A percentile compares a stretch with the other conserved stretches of the same genome.
Conservation (phyloP, 192 early-diverging fungal species). For the Backusella macrospora region DNA sequence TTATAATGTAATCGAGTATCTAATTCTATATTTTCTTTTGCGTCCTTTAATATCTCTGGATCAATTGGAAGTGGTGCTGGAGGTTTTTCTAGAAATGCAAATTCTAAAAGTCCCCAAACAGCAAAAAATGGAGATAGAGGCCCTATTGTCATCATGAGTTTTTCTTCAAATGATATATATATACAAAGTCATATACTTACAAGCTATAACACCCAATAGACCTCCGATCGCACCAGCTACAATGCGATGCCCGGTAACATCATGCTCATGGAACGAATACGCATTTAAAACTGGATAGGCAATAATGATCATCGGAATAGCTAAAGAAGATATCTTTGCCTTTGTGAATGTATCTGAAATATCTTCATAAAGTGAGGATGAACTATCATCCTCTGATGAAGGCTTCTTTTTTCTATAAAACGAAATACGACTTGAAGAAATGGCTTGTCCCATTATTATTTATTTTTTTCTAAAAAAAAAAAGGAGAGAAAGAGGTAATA, state of each 20-base stretch:
- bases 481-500: background rate
- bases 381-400: background rate
- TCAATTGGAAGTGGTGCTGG: constrained; percentile 33
- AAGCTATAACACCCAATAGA: constrained; percentile 40
- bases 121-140: constrained; percentile 38
- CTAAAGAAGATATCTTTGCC: constrained; percentile 37
- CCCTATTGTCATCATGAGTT: too few relatives aligned
- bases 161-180: too few relatives aligned
- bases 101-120: constrained; percentile 35
- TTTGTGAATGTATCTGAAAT: constrained; percentile 33
- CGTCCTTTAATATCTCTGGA: constrained; percentile 24
- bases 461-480: background rate
- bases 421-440: constrained; percentile 1
- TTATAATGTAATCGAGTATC: constrained; percentile 40
- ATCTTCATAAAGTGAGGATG: constrained; percentile 25
- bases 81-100: constrained; percentile 32
- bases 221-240: constrained; percentile 40
- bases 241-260: constrained; percentile 33
- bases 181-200: constrained; percentile 20
- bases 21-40: constrained; percentile 30
- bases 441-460: constrained; percentile 4
- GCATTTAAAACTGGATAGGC: constrained; percentile 41
- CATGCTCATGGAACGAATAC: constrained; percentile 33
- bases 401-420: background rate
- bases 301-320: constrained; percentile 39